Percentiles rank a stretch among this genome's conserved stretches.
Evolutionary conservation across 2,329 filamentous ascomycete species (phyloP).

Genomic region (Calycina herbarum): DNA sequence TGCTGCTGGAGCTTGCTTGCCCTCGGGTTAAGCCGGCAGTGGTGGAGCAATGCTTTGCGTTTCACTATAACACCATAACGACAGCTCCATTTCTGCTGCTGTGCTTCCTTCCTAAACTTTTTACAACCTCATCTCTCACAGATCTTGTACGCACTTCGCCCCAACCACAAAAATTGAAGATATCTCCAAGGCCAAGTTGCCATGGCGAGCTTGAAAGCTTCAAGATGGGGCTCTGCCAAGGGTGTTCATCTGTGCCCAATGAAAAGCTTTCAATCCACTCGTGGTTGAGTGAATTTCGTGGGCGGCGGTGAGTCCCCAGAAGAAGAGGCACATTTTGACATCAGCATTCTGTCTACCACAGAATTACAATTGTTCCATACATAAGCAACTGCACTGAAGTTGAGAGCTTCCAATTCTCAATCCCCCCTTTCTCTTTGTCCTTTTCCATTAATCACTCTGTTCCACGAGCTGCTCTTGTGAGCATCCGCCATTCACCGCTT

Average conservation of each 20-base stretch:
- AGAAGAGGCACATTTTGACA: no score
- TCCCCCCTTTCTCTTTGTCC: neutral
- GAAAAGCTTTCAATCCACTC: neutral
- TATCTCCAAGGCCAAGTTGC: no score
- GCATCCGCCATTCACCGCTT: constrained; percentile 1
- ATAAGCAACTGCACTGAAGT: neutral
- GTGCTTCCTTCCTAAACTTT: neutral
- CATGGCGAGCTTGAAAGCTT: neutral
- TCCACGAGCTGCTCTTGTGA: constrained; percentile 2
- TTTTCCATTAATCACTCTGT: neutral
- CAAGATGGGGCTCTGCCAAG: neutral
- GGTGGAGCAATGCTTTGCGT: neutral
- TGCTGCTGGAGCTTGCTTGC: no score
- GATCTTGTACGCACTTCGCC: neutral
- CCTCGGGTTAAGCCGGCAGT: neutral
- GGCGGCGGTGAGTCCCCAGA: neutral
- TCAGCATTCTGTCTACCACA: neutral
- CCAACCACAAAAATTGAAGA: neutral
- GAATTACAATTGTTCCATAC: neutral
- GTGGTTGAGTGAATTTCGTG: neutral
- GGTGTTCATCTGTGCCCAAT: neutral
- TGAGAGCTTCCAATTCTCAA: neutral
- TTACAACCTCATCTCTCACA: neutral
- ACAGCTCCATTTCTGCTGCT: neutral
- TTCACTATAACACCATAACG: neutral